Evolutionary conservation across 108 stramenopile species (phyloP), one percentile per base, ranked within the genome.

Genomic region (Chaetoceros muelleri): DNA sequence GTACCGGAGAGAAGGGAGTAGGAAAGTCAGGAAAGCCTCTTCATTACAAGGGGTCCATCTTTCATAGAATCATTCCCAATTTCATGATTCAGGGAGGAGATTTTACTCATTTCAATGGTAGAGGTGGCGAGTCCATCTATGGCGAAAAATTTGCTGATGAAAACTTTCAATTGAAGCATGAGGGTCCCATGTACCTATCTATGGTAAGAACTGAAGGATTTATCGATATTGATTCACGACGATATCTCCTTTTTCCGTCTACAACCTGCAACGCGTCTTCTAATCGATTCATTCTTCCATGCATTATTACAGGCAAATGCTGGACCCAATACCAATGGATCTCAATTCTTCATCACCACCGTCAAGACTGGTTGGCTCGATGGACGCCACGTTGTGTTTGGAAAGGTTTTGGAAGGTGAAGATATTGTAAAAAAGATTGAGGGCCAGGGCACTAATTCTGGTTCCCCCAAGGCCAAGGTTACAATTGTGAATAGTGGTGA

Each of bases 281-380:
- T 44, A 10, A 44, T 17, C 44, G 44, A 44, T 17, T 17, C 44
- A 44, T 17, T 67, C 2, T 40, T 78, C 0, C 74, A 71, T 19
- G 92, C n/a, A n/a, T n/a, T n/a, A n/a, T n/a, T n/a, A n/a, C n/a
- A 92, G 93, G 97, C 97, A 23, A 98, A 97, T 63, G 87, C 85
- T 44, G 95, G 93, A 10, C 94, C 93, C 23, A 72, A 91, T 66
- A 90, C 85, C 57, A 94, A 92, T 61, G 94, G 96, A 67, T 85
- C 74, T 27, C 96, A 98, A 67, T 95, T 97, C 75, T 98, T 97
- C 75, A 95, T 98, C 67, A 97, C 95, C 27, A 96, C 95, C 53
- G 93, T 86, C 64, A 90, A 94, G 57, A 96, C 95, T n/a, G 75
- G 90, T 19, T 97, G 95, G 96, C 61, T 99, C 48, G 97, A 99